phyloP scores from a whole-genome alignment of 306 rosid genomes.

The Cicer chorassanicum region DNA sequence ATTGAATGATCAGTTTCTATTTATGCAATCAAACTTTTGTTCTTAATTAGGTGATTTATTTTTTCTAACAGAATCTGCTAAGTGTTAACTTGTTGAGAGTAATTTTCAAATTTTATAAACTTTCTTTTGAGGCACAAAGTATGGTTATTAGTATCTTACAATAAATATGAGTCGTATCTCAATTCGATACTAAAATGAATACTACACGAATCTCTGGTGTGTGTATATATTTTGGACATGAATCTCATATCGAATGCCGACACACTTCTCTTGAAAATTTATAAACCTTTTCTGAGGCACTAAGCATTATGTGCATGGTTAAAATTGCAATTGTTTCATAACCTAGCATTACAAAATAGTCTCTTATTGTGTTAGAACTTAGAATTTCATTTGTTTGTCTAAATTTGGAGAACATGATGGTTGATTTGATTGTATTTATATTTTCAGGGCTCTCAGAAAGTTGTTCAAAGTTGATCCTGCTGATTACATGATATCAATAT shows the following conservation, averaged over 20 bases:
- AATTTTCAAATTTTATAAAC: conserved; percentile 15
- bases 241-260: too few species aligned
- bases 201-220: too few species aligned
- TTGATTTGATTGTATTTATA: conserved; percentile 44
- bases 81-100: conserved; percentile 28
- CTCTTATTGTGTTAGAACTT: conserved; percentile 3
- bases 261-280: too few species aligned
- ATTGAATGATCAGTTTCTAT: conserved; percentile 29
- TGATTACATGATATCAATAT: conserved; percentile 95
- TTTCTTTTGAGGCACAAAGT: conserved; percentile 28
- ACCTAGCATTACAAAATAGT: neutral
- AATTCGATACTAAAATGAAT: too few species aligned
- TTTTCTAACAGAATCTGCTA: conserved; percentile 25
- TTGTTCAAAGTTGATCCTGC: conserved; percentile 95
- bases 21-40: neutral
- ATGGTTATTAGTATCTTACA: too few species aligned
- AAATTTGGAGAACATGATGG: conserved; percentile 21
- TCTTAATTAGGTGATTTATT: conserved; percentile 18
- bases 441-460: conserved; percentile 87
- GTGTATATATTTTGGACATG: too few species aligned
- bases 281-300: conserved; percentile 20
- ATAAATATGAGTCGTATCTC: too few species aligned
- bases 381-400: neutral
- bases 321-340: conserved; percentile 10
- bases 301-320: neutral